These are phyloP conservation scores for Knufia petricola DNA, from an alignment of 2,329 filamentous ascomycete species.

Conservation along the genomic window DNA sequence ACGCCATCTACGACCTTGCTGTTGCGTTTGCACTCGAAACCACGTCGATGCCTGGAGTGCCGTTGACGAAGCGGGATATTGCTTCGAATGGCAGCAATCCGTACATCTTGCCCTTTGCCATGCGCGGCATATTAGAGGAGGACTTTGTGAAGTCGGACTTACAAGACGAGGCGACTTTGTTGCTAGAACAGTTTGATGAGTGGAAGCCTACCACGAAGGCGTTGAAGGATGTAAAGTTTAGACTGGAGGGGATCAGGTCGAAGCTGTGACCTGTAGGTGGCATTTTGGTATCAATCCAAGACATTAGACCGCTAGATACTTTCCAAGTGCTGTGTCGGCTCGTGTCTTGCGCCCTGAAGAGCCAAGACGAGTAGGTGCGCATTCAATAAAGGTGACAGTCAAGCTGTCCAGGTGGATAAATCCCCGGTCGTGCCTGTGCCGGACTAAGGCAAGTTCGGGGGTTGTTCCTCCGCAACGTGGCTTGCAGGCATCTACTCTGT, in stretches of 20 bases:
- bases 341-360: too few relatives aligned
- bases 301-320: too few relatives aligned
- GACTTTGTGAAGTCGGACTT: slow-evolving; percentile 78
- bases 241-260: slow-evolving; percentile 81
- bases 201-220: slow-evolving; percentile 89
- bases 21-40: slow-evolving; percentile 67
- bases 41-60: slow-evolving; percentile 40
- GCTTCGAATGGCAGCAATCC: slow-evolving; percentile 53
- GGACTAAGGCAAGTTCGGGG: background rate
- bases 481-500: background rate
- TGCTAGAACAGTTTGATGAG: slow-evolving; percentile 81
- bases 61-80: slow-evolving; percentile 43
- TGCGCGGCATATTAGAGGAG: slow-evolving; percentile 87
- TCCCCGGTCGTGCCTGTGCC: too few relatives aligned
- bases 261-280: too few relatives aligned
- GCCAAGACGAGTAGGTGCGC: too few relatives aligned
- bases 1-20: slow-evolving; percentile 71
- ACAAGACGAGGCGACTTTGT: slow-evolving; percentile 62
- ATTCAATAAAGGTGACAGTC: too few relatives aligned
- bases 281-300: too few relatives aligned
- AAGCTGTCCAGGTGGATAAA: too few relatives aligned
- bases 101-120: slow-evolving; percentile 88
- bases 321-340: too few relatives aligned
- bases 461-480: background rate
- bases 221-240: slow-evolving; percentile 89